Base-by-base conservation (phyloP, 768 basidiomycete species). In the Lactarius tabidus region DNA sequence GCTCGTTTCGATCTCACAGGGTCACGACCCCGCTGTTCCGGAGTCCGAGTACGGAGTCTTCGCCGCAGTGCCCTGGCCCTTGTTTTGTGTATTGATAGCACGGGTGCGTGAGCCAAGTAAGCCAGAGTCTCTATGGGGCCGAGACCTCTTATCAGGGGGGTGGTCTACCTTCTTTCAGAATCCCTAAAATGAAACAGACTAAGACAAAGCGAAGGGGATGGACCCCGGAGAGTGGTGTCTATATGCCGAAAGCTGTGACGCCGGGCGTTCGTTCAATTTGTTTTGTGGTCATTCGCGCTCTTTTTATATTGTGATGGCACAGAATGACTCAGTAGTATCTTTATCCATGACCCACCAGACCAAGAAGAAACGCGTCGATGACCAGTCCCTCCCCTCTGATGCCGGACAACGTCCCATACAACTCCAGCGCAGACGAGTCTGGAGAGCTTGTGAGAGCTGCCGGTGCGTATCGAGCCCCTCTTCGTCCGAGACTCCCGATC, bases 361-460 rank as follows among this genome's bases (percentile, higher is more conserved):
- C 1, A 92, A 89, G 82, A 93, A 93, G 83, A 91, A 91, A 76
- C 87, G 86, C 69, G 84, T 86, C 57, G 90, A 89, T 63, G 79
- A 83, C 52, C 75, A 81, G 35, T 29, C 75, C 20, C 52, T 75
- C 62, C 70, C 84, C 17, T 70, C 79, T 45, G 90, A 92, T 69
- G 73, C 77, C 55, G 83, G 86, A 70, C 74, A 82, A 57, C 91
- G 90, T 71, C 89, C 90, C 36, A 74, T 93, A 51, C 89, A 89
- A 74, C 80, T 93, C 29, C 91, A 92, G 75, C 82, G 92, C 63
- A 76, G 85, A 54, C 77, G 92, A 70, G 92, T 94, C 55, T 94
- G 93, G 92, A 79, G 92, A 62, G 91, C 91, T 75, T 94, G 91
- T 77, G 92, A 93, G 79, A 86, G 87, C 71, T 94, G 92, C 80